A percentile compares a stretch with the other conserved stretches of the same genome.
Conservation (phyloP, 2,329 filamentous ascomycete genomes). For the Paramyrothecium roridum region DNA sequence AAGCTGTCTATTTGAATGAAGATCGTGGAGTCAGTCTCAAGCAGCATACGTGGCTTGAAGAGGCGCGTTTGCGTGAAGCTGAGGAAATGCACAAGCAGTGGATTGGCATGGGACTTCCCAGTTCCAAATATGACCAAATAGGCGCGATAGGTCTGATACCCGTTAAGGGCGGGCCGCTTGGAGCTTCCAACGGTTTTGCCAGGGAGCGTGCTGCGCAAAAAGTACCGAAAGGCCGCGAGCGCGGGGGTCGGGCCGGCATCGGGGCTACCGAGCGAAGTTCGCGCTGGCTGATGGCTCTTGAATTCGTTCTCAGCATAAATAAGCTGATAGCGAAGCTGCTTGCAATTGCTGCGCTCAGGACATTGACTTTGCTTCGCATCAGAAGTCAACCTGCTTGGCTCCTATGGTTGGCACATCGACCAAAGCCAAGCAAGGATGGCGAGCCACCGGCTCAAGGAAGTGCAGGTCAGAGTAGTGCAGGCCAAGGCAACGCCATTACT, state of each 20-base stretch:
- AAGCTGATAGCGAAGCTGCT: slow-evolving; percentile 28
- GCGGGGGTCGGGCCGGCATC: slow-evolving; percentile 60
- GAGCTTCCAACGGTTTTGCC: slow-evolving; percentile 58
- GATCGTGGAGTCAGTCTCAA: slow-evolving; percentile 72
- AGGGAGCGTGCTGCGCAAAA: slow-evolving; percentile 67
- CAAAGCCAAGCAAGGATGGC: slow-evolving; percentile 22
- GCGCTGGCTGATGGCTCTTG: slow-evolving; percentile 72
- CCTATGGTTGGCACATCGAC: slow-evolving; percentile 45
- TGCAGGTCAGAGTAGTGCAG: neutral
- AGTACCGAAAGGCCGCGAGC: slow-evolving; percentile 43
- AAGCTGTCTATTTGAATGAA: slow-evolving; percentile 94
- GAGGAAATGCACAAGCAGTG: slow-evolving; percentile 56
- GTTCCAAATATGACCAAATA: slow-evolving; percentile 47
- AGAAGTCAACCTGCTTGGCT: slow-evolving; percentile 48
- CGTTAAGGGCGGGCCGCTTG: slow-evolving; percentile 41
- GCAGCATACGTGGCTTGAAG: slow-evolving; percentile 85
- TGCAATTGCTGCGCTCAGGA: slow-evolving; percentile 44
- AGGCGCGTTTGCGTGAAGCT: slow-evolving; percentile 76
- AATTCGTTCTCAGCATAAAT: slow-evolving; percentile 74
- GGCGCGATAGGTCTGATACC: slow-evolving; percentile 55
- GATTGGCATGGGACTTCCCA: slow-evolving; percentile 42
- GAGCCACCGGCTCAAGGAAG: neutral
- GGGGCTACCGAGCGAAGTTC: slow-evolving; percentile 76
- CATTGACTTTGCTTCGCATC: slow-evolving; percentile 47
- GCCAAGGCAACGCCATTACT: slow-evolving; percentile 17